Evolutionary conservation across 1,284 basidiomycete species (phyloP), one percentile per base, ranked within the genome.

Genomic region (Moesziomyces sp.): DNA sequence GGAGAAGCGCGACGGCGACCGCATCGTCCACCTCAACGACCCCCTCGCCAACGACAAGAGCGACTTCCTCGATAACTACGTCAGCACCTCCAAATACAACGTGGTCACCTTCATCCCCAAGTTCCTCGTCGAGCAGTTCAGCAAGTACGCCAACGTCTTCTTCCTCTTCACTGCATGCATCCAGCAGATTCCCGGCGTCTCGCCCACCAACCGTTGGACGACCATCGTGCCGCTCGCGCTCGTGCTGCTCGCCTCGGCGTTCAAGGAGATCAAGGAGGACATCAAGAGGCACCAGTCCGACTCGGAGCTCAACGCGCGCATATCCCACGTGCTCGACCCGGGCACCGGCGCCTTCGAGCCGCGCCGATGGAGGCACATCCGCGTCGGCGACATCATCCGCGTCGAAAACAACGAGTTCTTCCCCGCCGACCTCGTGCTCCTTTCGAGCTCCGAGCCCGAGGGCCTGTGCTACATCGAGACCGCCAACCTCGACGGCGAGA

Each of bases 121-220:
- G 85, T 99, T 99, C 86, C 85, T 99, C 62, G 55, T 72, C 52
- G 94, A 97, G 85, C 94, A 97, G 90, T 97, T 97, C 88, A 94
- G 92, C 71, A 96, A 97, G 89, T 98, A 97, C 83, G 97, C 97
- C 78, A 99, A 99, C 85, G 70, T 99, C 67, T 99, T 99, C 88
- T 99, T 99, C 89, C 87, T 99, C 66, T 99, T 99, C 87, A 99
- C 96, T 28, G 94, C 94, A 26, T 92, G 90, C 85, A 98, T 99
- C 58, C 96, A 99, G 85, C 97, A 99, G 86, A 95, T 99, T 74
- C 97, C 97, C 11, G 92, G 90, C 77, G 97, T 99, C 7, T 99
- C 96, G 3, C 97, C 97, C 10, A 99, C 96, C 4, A 96, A 98
- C 79, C 87, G 87, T 56, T 99, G 92, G 85, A 99, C 97, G 1